Evolutionary conservation across 2,329 filamentous ascomycete species (phyloP).

Genomic region (Paraphoma chrysanthemicola): DNA sequence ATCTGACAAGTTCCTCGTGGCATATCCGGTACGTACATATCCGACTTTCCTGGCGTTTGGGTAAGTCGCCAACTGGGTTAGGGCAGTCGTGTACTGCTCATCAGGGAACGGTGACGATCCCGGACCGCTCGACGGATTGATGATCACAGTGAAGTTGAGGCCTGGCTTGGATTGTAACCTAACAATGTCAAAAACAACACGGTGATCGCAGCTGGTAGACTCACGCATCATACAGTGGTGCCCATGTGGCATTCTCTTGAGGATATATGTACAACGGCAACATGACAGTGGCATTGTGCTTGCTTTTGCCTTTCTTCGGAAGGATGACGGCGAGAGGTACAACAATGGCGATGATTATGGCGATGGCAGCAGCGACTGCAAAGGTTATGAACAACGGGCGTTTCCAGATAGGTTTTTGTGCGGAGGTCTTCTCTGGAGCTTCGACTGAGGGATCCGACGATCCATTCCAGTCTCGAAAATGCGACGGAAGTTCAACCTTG

Average conservation of each 20-base stretch:
- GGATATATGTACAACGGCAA: conserved; percentile 4
- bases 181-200: background rate
- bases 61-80: background rate
- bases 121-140: conserved; percentile 3
- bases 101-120: background rate
- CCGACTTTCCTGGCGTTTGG: background rate
- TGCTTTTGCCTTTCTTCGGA: conserved; percentile 6
- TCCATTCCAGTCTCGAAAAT: conserved; percentile 1
- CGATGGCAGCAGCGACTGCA: background rate
- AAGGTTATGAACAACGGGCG: conserved; percentile 1
- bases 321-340: conserved; percentile 7
- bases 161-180: background rate
- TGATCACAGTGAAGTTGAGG: background rate
- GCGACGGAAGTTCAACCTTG: background rate
- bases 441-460: background rate
- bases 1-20: conserved; percentile 1
- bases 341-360: conserved; percentile 3
- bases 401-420: conserved; percentile 1
- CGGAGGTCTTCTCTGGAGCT: background rate
- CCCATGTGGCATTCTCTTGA: background rate
- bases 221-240: conserved; percentile 1
- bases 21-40: conserved; percentile 3
- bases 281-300: background rate
- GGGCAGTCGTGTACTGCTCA: background rate
- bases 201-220: background rate